Evolutionary conservation across 495 filamentous ascomycete species (phyloP).

Genomic region (Podospora pseudopauciseta): DNA sequence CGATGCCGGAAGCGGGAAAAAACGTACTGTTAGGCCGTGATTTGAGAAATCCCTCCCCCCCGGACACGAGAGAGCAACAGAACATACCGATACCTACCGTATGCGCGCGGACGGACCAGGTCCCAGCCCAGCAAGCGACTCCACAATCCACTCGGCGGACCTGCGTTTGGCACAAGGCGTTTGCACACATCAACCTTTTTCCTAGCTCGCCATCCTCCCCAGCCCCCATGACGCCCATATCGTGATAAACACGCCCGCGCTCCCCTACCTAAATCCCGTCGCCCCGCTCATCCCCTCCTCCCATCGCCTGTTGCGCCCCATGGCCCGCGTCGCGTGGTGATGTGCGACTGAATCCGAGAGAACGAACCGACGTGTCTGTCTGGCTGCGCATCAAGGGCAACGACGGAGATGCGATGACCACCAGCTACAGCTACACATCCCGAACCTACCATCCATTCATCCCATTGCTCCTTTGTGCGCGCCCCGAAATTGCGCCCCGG

Average conservation of each 20-base stretch:
- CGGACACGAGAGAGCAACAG: no score
- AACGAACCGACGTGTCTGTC: not conserved
- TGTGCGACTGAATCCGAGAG: constrained; percentile 20
- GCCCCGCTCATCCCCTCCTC: not conserved
- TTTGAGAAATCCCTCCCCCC: constrained; percentile 2
- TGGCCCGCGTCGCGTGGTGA: constrained; percentile 16
- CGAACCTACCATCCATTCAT: constrained; percentile 6
- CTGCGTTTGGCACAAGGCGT: not conserved
- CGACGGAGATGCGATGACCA: constrained; percentile 28
- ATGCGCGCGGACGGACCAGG: not conserved
- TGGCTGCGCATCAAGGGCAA: constrained; percentile 17
- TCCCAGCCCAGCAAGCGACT: constrained; percentile 12
- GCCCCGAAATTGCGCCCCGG: not conserved
- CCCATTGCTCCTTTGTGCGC: constrained; percentile 9
- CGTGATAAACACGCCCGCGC: not conserved
- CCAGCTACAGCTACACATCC: constrained; percentile 18
- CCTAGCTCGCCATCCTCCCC: constrained; percentile 13
- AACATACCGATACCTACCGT: not conserved
- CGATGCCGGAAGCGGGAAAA: constrained; percentile 12
- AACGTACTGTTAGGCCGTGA: constrained; percentile 25
- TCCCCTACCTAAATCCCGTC: not conserved
- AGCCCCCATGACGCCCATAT: constrained; percentile 17
- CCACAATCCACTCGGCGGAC: constrained; percentile 11
- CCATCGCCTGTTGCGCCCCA: not conserved
- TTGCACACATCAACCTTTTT: constrained; percentile 30